phyloP scores from a whole-genome alignment of 1,284 basidiomycete species.

The Rhodotorula glutinis region DNA sequence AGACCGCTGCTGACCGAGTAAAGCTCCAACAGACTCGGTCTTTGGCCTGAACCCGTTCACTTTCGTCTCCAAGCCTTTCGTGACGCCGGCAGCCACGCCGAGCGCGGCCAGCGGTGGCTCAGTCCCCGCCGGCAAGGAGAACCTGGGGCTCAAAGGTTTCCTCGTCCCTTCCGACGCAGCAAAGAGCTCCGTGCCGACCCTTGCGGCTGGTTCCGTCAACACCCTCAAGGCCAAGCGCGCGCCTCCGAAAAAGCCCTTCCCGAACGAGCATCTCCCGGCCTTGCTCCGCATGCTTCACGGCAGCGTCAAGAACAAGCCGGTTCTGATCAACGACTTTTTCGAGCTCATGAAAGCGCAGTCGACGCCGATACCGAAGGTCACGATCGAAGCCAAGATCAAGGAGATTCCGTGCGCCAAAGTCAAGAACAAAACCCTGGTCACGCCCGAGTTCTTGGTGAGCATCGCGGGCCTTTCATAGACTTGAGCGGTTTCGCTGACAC shows the following conservation, averaged over 20 bases:
- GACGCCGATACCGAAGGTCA: conserved; percentile 20
- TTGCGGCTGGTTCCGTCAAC: conserved; percentile 5
- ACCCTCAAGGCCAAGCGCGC: conserved; percentile 7
- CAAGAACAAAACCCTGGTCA: conserved; percentile 15
- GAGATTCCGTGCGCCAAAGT: conserved; percentile 28
- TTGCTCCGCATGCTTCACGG: conserved; percentile 28
- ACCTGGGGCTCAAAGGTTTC: conserved; percentile 8
- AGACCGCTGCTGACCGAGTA: not conserved
- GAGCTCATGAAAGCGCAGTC: conserved; percentile 10
- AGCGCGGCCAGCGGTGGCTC: not conserved
- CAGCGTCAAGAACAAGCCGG: conserved; percentile 7
- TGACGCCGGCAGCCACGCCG: not conserved
- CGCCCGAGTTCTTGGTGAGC: conserved; percentile 11
- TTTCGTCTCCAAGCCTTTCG: conserved; percentile 58
- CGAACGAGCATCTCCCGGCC: conserved; percentile 11
- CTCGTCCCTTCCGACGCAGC: not conserved
- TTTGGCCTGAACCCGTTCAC: conserved; percentile 72
- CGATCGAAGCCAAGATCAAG: conserved; percentile 19
- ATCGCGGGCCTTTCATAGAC: too few species aligned
- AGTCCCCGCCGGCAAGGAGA: conserved; percentile 15
- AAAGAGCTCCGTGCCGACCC: not conserved
- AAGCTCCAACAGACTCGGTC: conserved; percentile 59
- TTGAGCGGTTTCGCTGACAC: not conserved
- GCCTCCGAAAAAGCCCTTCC: conserved; percentile 23
- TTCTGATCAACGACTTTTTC: conserved; percentile 23